A percentile compares a stretch with the other conserved stretches of the same genome.
phyloP scores from a whole-genome alignment of 2,329 filamentous ascomycete genomes.

The Neoascochyta sp. region DNA sequence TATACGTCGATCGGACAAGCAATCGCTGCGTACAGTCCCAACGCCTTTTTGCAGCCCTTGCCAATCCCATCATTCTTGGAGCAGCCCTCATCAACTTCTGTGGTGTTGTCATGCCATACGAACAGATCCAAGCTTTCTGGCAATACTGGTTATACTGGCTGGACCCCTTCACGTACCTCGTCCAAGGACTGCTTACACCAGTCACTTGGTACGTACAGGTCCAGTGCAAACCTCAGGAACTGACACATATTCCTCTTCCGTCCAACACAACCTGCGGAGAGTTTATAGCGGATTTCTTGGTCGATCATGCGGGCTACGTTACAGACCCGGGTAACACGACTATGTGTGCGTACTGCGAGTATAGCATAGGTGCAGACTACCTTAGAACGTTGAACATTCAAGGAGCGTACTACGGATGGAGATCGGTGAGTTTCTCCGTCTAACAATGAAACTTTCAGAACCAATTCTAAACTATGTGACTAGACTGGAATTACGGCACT shows the following conservation, averaged over 20 bases:
- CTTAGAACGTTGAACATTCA: slow-evolving; percentile 55
- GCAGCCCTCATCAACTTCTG: slow-evolving; percentile 9
- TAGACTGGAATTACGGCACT: slow-evolving; percentile 56
- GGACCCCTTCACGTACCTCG: slow-evolving; percentile 41
- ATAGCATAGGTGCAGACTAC: slow-evolving; percentile 56
- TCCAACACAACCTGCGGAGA: slow-evolving; percentile 52
- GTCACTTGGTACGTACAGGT: slow-evolving; percentile 39
- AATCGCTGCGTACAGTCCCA: slow-evolving; percentile 41
- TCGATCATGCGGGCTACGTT: slow-evolving; percentile 58
- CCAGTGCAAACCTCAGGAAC: slow-evolving; percentile 26
- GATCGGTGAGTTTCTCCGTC: too few relatives aligned
- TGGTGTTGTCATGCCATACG: slow-evolving; percentile 59
- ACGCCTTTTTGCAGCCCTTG: slow-evolving; percentile 51
- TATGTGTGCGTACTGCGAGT: slow-evolving; percentile 59
- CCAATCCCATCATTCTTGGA: slow-evolving; percentile 5
- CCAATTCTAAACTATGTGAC: too few relatives aligned
- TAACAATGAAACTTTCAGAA: too few relatives aligned
- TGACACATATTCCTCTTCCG: slow-evolving; percentile 45
- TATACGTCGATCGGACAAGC: slow-evolving; percentile 53
- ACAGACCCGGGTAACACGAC: slow-evolving; percentile 10
- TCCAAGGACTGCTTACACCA: slow-evolving; percentile 33
- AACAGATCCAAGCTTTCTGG: slow-evolving; percentile 67
- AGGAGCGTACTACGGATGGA: slow-evolving; percentile 62
- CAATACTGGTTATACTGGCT: slow-evolving; percentile 36
- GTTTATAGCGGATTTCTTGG: slow-evolving; percentile 55